Percentiles rank a stretch among this genome's conserved stretches.
Conservation (phyloP, 371 early-diverging fungal genomes). For the Rhizopus stolonifer region DNA sequence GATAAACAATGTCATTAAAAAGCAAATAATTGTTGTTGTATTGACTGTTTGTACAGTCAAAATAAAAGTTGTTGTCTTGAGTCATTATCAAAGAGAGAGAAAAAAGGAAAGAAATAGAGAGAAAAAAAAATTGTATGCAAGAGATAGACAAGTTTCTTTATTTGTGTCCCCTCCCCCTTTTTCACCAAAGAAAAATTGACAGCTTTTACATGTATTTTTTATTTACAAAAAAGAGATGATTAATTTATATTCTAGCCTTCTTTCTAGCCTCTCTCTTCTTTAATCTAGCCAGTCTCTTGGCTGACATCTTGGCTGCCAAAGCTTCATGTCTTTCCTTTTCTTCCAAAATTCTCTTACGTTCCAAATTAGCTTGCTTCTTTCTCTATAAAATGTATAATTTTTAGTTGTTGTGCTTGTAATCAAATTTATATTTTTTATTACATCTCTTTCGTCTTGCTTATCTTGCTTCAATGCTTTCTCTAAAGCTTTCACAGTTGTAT, state of each 20-base stretch:
- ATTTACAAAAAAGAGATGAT: not conserved
- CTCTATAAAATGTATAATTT: constrained; percentile 37
- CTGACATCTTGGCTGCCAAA: constrained; percentile 42
- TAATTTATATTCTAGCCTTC: constrained; percentile 26
- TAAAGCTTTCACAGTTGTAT: constrained; percentile 38
- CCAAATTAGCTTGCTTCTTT: constrained; percentile 57
- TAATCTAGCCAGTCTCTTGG: constrained; percentile 27
- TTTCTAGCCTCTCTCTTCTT: constrained; percentile 30
- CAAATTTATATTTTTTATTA: no score
- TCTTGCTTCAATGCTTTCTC: constrained; percentile 60
- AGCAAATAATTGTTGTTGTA: not conserved
- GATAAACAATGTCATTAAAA: not conserved
- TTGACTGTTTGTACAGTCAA: constrained; percentile 2
- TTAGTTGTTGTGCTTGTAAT: no score
- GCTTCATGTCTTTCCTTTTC: constrained; percentile 61
- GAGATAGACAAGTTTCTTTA: constrained; percentile 3
- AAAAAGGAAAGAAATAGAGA: constrained; percentile 3
- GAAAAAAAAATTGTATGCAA: not conserved
- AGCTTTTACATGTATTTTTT: not conserved
- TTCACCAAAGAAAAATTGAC: not conserved
- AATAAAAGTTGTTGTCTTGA: constrained; percentile 15
- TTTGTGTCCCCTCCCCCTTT: constrained; percentile 1
- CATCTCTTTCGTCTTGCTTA: constrained; percentile 56
- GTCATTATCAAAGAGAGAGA: constrained; percentile 11
- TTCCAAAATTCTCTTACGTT: constrained; percentile 60